Base-by-base conservation (phyloP, 768 basidiomycete genomes). In the Psilocybe cubensis region DNA sequence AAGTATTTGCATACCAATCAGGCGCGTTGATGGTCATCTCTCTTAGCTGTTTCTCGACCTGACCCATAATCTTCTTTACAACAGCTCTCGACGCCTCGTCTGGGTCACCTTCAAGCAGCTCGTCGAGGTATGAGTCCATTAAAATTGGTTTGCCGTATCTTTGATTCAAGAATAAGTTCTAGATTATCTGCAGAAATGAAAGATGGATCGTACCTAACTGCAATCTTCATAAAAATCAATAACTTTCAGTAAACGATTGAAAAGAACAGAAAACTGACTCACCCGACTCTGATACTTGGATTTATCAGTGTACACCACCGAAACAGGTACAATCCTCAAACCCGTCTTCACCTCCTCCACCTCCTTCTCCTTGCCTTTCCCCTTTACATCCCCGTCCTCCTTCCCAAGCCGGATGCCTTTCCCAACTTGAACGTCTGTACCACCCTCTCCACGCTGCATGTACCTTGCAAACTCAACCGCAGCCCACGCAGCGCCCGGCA, bases 291-390 rank as follows among this genome's bases (percentile, higher is more conserved):
- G 72, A 67, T 88, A 91, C 63, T 76, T 79, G 9, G 81, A 73
- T 72, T 92, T 89, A 63, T 90, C 80, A 17, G 83, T 84, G 71
- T 91, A 92, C 9, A 85, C 85, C 52, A 92, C 81, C 1, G 78
- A 82, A n/a, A 84, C 84, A 0, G 88, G 89, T 1, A 90, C 72
- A 57, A 89, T 76, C 1, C 76, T 62, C 40, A 85, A 72, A 29
- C 71, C 72, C 57, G 57, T 63, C 45, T 48, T 33, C 35, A 47
- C 6, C 17, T 43, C 57, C 12, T 23, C 48, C n/a, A n/a, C 41
- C 76, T 69, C 58, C 54, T 63, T 25, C 52, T 60, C 29, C 61
- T 61, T n/a, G 42, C 50, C 40, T 61, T 54, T 38, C 35, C 28
- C 31, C 40, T 54, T 49, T 11, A 55, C 59, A 24, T 50, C 44